Base-by-base conservation (phyloP, 768 basidiomycete genomes). In the Pisolithus orientalis region DNA sequence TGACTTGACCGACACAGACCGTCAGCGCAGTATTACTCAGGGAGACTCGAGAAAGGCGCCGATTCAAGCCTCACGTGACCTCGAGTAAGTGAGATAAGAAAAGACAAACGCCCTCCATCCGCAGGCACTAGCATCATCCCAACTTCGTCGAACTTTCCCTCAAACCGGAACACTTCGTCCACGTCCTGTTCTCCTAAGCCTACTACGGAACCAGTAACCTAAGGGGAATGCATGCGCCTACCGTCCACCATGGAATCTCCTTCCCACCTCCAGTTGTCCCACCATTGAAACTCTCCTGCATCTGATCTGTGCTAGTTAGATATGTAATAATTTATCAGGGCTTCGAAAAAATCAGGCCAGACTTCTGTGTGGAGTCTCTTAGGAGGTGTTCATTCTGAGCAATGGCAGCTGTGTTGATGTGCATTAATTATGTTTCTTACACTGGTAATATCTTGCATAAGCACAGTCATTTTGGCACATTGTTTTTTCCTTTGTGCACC, bases 281-380 rank as follows among this genome's bases (percentile, higher is more conserved):
- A 3, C 79, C 74, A n/a, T 82, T 74, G 40, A 90, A 80, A 60
- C 82, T 85, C 65, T 84, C 80, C 67, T 91, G 89, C 87, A 90
- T 87, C 4, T 61, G 71, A 63, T 89, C 88, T 0, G 86, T 90
- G 42, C 88, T 90, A 91, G 68, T 91, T 87, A 37, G 71, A 69
- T 52, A 90, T 77, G 64, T 90, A 79, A 47, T 84, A 76, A 10
- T 75, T 73, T 53, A 76, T 72, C 24, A 88, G 72, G 7, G 85
- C 76, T 25, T 75, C 77, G 24, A 90, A 79, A 3, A 90, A 85
- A 21, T 75, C 71, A 2, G 84, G 84, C 84, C 86, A 89, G 43
- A 85, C 83, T 6, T 71, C 72, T 0, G 75, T 72, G 57, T 90
- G 88, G 40, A 83, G 64, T n/a, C 64, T 59, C n/a, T 51, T 2